These are phyloP conservation scores for Eruca vesicaria DNA, from an alignment of 441 rosid species.

Conservation along the genomic window DNA sequence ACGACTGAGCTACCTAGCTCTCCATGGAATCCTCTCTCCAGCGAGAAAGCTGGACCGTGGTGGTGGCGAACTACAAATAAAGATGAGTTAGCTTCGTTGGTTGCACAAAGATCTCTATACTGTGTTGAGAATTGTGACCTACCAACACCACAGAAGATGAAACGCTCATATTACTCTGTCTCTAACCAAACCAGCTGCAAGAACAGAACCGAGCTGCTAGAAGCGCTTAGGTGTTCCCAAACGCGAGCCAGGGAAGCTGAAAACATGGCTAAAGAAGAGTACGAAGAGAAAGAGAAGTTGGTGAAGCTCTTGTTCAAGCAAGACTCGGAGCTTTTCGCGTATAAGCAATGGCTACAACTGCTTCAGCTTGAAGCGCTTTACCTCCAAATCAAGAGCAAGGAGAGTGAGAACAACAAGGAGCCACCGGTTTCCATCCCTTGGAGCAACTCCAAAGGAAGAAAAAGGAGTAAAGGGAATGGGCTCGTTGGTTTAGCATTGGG, in stretches of 20 bases:
- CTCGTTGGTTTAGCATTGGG: constrained; percentile 65
- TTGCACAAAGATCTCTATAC: constrained; percentile 77
- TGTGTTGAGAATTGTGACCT: constrained; percentile 86
- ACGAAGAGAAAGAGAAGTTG: constrained; percentile 81
- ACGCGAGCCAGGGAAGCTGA: constrained; percentile 99
- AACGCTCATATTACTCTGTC: constrained; percentile 39
- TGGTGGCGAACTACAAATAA: constrained; percentile 83
- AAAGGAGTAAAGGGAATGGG: constrained; percentile 23
- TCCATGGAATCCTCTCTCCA: constrained; percentile 54
- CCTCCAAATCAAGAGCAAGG: constrained; percentile 57
- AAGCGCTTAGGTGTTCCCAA: constrained; percentile 91
- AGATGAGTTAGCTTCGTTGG: constrained; percentile 79
- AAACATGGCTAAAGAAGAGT: constrained; percentile 73
- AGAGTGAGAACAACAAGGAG: constrained; percentile 44
- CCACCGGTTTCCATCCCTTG: constrained; percentile 34
- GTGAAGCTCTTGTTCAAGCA: constrained; percentile 81
- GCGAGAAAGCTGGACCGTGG: constrained; percentile 79
- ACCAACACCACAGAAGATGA: constrained; percentile 88
- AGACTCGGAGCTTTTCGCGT: constrained; percentile 91
- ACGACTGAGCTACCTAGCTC: constrained; percentile 41
- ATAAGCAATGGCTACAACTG: constrained; percentile 88
- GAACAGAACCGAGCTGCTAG: constrained; percentile 59
- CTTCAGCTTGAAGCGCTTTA: constrained; percentile 78
- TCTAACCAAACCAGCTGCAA: constrained; percentile 39
- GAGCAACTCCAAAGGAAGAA: constrained; percentile 43